phyloP scores from a whole-genome alignment of 139 green algal genomes.

The Volvox reticuliferus region DNA sequence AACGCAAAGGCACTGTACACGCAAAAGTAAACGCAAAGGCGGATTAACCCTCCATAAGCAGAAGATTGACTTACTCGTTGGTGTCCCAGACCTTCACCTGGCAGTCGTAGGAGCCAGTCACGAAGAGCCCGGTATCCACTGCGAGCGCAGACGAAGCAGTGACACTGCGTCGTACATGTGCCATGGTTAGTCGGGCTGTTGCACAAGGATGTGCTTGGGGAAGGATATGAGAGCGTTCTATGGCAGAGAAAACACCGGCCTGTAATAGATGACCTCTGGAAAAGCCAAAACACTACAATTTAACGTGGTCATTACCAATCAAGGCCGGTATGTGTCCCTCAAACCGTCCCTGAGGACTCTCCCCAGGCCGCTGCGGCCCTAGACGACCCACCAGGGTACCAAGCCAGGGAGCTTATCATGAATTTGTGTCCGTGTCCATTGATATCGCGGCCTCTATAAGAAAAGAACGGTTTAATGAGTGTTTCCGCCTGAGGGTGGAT shows the following conservation, averaged over 20 bases:
- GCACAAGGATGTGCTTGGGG: too few species aligned
- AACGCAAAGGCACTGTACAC: too few species aligned
- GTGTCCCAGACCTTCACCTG: constrained; percentile 87
- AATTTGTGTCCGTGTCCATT: constrained; percentile 58
- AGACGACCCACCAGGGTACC: constrained; percentile 78
- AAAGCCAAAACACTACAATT: too few species aligned
- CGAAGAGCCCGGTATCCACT: constrained; percentile 87
- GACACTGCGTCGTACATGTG: too few species aligned
- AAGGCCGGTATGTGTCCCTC: too few species aligned
- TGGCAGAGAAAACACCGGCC: too few species aligned
- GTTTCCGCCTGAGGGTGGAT: not conserved
- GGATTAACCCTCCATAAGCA: too few species aligned
- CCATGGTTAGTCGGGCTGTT: too few species aligned
- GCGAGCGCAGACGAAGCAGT: not conserved
- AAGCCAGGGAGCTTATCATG: constrained; percentile 66
- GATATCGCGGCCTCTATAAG: not conserved
- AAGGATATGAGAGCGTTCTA: too few species aligned
- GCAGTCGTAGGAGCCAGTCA: constrained; percentile 79
- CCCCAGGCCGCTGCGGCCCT: not conserved
- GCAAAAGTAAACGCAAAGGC: too few species aligned
- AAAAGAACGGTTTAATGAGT: constrained; percentile 23
- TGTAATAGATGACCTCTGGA: not conserved
- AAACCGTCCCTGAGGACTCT: too few species aligned
- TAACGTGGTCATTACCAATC: too few species aligned
- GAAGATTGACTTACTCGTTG: constrained; percentile 65